phyloP scores from a whole-genome alignment of 2,329 filamentous ascomycete species.

The Lecanicillium sp. region DNA sequence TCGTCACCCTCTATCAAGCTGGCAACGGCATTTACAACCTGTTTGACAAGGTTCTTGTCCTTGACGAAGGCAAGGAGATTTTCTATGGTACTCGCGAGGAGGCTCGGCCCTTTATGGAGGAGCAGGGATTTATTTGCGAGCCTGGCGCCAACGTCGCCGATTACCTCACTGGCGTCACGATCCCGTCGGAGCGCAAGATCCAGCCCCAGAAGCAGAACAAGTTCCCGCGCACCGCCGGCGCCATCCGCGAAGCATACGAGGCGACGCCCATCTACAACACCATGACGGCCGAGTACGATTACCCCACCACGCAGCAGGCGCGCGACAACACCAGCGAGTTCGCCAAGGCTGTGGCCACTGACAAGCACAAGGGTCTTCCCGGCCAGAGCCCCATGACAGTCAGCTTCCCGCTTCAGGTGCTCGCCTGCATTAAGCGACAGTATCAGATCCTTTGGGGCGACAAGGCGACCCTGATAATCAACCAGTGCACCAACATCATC shows the following conservation, averaged over 20 bases:
- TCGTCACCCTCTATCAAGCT: constrained; percentile 64
- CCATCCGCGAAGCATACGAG: constrained; percentile 45
- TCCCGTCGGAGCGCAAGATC: constrained; percentile 63
- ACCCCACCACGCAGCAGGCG: constrained; percentile 44
- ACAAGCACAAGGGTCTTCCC: constrained; percentile 49
- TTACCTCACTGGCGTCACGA: constrained; percentile 59
- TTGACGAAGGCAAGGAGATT: constrained; percentile 60
- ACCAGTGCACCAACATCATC: constrained; percentile 49
- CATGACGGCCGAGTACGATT: constrained; percentile 53
- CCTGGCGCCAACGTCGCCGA: constrained; percentile 60
- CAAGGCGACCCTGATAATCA: constrained; percentile 57
- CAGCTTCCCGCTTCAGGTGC: constrained; percentile 49
- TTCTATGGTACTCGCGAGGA: constrained; percentile 56
- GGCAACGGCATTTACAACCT: constrained; percentile 63
- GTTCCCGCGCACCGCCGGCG: constrained; percentile 40
- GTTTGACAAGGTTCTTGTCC: constrained; percentile 64
- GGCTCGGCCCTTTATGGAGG: constrained; percentile 59
- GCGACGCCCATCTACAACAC: constrained; percentile 41
- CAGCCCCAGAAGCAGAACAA: constrained; percentile 30
- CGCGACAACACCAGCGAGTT: constrained; percentile 48
- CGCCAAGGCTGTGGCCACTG: constrained; percentile 41
- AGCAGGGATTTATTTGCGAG: constrained; percentile 55
- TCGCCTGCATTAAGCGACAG: constrained; percentile 50
- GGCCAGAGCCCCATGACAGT: constrained; percentile 51
- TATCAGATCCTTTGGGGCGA: constrained; percentile 63